Evolutionary conservation across 2,329 filamentous ascomycete genomes (phyloP).

Genomic region (Fusarium buxicola): DNA sequence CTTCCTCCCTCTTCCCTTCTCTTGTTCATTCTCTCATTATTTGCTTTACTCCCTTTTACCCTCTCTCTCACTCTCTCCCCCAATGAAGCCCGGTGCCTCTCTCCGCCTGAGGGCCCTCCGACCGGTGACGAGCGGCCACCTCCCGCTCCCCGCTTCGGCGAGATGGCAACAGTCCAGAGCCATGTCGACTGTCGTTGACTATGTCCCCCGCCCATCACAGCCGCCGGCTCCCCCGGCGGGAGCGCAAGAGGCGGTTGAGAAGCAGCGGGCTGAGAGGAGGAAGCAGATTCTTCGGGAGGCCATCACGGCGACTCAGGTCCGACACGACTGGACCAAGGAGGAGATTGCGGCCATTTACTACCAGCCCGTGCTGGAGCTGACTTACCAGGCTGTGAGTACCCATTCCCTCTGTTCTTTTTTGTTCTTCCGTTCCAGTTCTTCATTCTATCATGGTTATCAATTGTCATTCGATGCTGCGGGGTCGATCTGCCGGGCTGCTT

Average conservation of each 20-base stretch:
- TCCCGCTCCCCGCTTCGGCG: slow-evolving; percentile 34
- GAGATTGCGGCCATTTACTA: slow-evolving; percentile 87
- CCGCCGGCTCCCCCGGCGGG: slow-evolving; percentile 39
- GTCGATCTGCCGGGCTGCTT: not conserved
- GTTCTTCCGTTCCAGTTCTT: not conserved
- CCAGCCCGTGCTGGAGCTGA: slow-evolving; percentile 82
- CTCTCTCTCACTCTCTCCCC: slow-evolving; percentile 1
- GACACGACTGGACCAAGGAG: slow-evolving; percentile 83
- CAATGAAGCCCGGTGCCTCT: slow-evolving; percentile 36
- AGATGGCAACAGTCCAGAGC: slow-evolving; percentile 37
- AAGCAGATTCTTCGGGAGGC: slow-evolving; percentile 61
- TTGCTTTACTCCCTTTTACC: not conserved
- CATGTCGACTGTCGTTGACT: slow-evolving; percentile 46
- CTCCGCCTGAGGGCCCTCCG: slow-evolving; percentile 36
- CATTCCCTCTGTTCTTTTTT: not conserved
- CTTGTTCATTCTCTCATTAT: slow-evolving; percentile 11
- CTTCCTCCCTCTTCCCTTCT: slow-evolving; percentile 11
- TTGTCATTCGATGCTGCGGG: not conserved
- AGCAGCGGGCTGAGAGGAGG: slow-evolving; percentile 43
- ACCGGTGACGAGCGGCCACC: slow-evolving; percentile 17
- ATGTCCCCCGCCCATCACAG: slow-evolving; percentile 35
- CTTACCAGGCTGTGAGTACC: slow-evolving; percentile 74
- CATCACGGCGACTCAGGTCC: slow-evolving; percentile 68
- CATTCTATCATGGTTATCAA: not conserved
- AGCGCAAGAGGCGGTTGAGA: slow-evolving; percentile 36